Evolutionary conservation across 169 alveolate genomes (phyloP), one percentile per base, ranked within the genome.

Genomic region (Babesia bovis): DNA sequence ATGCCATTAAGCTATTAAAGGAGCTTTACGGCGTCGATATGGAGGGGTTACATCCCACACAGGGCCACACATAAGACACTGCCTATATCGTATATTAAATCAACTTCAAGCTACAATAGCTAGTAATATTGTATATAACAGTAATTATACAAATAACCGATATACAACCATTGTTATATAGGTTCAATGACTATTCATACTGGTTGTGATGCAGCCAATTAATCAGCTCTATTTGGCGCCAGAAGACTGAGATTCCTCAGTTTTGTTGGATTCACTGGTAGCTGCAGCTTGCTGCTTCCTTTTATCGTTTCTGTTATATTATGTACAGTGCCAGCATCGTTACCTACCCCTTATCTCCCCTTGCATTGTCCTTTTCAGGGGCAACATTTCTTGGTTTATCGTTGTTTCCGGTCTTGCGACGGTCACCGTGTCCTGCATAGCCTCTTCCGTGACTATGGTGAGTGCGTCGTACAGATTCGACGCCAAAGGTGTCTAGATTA

Each of bases 401-500:
- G 55, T 7, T 28, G 17, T 28, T 40, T 12, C 15, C 55, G 30
- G 28, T 21, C 53, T 40, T 59, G 25, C 55, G 1, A 23, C 55
- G 52, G 1, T 59, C 69, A 38, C 55, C 55, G 33, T 41, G 25
- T 3, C 66, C 50, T n/a, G n/a, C n/a, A n/a, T n/a, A n/a, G 51
- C 67, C 52, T 15, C 69, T n/a, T 10, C 56, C 69, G 12, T 44
- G 35, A 23, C 5, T n/a, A 44, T 23, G 4, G 23, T 47, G 47
- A 15, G 19, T 6, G 4, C 74, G 82, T 33, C 86, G 81, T 19
- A 87, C 87, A 9, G 87, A 63, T n/a, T 71, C 74, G 66, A 57
- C 78, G 30, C 94, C 94, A 51, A 90, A 90, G 2, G 94, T 90
- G 45, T 89, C 94, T 15, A 79, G 69, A 67, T 90, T 91, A 17